Base-by-base conservation (phyloP, 129 eudicot genomes). In the Arctium minus region DNA sequence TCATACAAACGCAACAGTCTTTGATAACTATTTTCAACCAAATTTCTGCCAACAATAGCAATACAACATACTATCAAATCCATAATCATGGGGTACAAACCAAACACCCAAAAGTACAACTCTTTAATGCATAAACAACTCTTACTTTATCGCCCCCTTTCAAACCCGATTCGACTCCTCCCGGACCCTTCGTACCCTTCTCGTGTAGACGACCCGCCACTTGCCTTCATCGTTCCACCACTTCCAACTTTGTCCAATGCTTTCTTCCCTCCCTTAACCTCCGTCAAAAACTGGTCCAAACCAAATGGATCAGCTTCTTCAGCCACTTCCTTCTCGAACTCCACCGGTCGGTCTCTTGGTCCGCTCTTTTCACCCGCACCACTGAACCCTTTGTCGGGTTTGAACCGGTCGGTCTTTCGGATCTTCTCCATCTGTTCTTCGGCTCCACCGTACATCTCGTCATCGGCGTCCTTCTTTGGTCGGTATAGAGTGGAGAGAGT, bases 251-350 rank as follows among this genome's bases (percentile, higher is more conserved):
- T 94, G 22, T 91, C 96, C 89, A 92, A 64, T 2, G 92, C 92
- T 40, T 92, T 91, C 80, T 90, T 92, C 29, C 94, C 94, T 31
- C 88, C 92, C 81, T 95, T 95, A 48, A 95, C 92, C 86, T 89
- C 88, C 0, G 92, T 89, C 85, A 95, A 86, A 82, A 91, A 92
- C 86, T 92, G 93, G 76, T 92, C 97, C 89, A 94, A 35, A 82
- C 97, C 98, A 74, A 92, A 94, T 0, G 97, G 97, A 87, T 92
- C 98, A 56, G 89, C 97, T 77, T 95, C 97, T 72, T 93, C 93
- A 4, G 86, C 89, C 13, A 40, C 79, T 10, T 79, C 91, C 83
- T 82, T 87, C 83, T 95, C 97, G 84, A 95, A 95, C 79, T 95
- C 94, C 2, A 92, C 96, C 0, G 97, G 98, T 64, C 97, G 73